phyloP scores from a whole-genome alignment of 352 stramenopile species.

The Phytophthora pluvialis region DNA sequence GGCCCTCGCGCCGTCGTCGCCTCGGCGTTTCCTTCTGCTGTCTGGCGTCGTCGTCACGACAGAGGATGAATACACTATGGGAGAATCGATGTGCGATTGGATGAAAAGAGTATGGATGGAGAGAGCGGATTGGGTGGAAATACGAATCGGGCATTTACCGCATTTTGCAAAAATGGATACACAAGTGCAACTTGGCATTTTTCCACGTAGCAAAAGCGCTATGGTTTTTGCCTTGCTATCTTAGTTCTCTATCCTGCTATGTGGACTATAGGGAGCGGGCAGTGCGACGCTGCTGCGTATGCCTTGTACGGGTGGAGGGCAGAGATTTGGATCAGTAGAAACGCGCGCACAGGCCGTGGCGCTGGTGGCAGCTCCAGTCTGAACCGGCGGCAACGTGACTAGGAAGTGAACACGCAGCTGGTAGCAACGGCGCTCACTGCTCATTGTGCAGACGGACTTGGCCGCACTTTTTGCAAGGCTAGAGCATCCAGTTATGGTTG shows the following conservation, averaged over 20 bases:
- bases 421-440: neutral
- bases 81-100: neutral
- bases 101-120: too few species aligned
- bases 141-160: neutral
- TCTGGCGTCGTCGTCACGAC: constrained; percentile 16
- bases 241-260: too few species aligned
- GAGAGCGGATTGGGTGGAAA: too few species aligned
- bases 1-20: constrained; percentile 11
- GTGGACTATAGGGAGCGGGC: too few species aligned
- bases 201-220: neutral
- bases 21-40: constrained; percentile 19
- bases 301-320: too few species aligned
- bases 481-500: too few species aligned
- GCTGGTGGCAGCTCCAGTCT: neutral
- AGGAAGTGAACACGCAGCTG: neutral
- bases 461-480: too few species aligned
- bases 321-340: neutral
- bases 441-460: neutral
- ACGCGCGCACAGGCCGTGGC: neutral
- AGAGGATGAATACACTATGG: neutral
- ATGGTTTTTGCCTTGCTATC: too few species aligned
- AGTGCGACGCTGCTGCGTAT: too few species aligned
- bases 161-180: constrained; percentile 4
- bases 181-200: neutral
- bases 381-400: neutral